phyloP scores from a whole-genome alignment of 2,329 filamentous ascomycete species.

The Pestalotiopsis sp. region DNA sequence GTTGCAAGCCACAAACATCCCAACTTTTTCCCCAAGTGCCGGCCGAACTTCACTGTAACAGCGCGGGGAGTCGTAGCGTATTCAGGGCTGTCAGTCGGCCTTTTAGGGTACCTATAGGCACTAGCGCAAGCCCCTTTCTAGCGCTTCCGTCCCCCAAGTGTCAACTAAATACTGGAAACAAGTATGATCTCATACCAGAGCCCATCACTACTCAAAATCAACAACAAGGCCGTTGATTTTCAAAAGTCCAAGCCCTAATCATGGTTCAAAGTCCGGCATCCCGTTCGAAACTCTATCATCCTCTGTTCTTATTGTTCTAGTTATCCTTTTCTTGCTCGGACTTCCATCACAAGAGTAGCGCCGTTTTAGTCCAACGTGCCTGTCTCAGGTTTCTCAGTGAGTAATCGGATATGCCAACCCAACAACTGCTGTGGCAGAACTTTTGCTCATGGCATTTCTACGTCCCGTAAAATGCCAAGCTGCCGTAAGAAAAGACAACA shows the following conservation, averaged over 20 bases:
- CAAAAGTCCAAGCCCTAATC: background rate
- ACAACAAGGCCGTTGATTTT: background rate
- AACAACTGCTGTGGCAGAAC: too few species aligned
- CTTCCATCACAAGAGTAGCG: too few species aligned
- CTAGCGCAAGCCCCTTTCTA: background rate
- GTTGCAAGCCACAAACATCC: background rate
- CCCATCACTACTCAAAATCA: background rate
- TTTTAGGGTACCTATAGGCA: too few species aligned
- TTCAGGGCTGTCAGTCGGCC: background rate
- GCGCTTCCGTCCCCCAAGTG: background rate
- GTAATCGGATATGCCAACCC: too few species aligned
- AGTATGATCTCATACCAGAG: constrained; percentile 1
- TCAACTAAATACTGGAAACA: constrained; percentile 1
- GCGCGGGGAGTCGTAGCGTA: background rate
- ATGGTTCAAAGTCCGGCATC: background rate
- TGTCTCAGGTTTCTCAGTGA: too few species aligned
- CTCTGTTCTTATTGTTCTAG: background rate
- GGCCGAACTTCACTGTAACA: background rate
- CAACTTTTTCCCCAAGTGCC: background rate
- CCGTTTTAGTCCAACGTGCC: too few species aligned
- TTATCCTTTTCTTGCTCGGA: too few species aligned
- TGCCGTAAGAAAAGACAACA: too few species aligned
- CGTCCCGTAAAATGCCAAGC: too few species aligned
- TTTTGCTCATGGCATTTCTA: too few species aligned
- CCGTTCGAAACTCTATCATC: background rate